Base-by-base conservation (phyloP, 2,329 filamentous ascomycete species). In the Colletotrichum lentis region DNA sequence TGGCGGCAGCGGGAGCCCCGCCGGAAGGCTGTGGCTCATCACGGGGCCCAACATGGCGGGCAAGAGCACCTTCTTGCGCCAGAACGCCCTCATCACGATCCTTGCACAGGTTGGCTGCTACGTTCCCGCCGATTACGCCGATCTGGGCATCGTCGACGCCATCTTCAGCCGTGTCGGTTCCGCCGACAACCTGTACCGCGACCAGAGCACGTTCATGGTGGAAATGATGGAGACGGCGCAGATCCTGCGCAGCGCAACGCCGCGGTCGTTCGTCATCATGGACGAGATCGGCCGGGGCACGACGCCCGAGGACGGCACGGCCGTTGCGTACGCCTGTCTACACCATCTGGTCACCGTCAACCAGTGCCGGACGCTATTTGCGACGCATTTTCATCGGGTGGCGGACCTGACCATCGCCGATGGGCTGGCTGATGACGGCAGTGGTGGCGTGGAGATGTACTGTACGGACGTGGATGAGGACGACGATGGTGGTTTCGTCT, bases 181-280 rank as follows among this genome's bases (percentile, higher is more conserved):
- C 1, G 96, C 95, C 1, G 96, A 99, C 78, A 95, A 97, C 76
- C 84, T 99, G n/a, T 97, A 92, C 81, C 88, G 89, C 58, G 92
- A 97, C 80, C 94, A 98, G 78, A 97, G 93, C 61, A 99, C 96
- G 0, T 99, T 99, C 79, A 98, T 99, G 96, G 93, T 98, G 1
- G 96, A 99, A 81, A 99, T 99, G 96, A 86, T 97, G 2, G 96
- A 99, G 80, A 97, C 96, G 22, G 94, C 95, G 1, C 86, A 91
- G 31, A 99, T 99, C 61, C 85, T 99, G 60, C 92, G 91, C 69
- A 86, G 92, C 72, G 95, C 96, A 0, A 98, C 95, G 0, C 81
- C 89, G 1, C 86, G 90, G 27, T 96, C 91, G 0, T 96, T 99
- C 74, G 95, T 96, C 69, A 95, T 99, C 77, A 98, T 99, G 95